Conservation (phyloP, 495 filamentous ascomycete genomes). For the Amniculicola lignicola region DNA sequence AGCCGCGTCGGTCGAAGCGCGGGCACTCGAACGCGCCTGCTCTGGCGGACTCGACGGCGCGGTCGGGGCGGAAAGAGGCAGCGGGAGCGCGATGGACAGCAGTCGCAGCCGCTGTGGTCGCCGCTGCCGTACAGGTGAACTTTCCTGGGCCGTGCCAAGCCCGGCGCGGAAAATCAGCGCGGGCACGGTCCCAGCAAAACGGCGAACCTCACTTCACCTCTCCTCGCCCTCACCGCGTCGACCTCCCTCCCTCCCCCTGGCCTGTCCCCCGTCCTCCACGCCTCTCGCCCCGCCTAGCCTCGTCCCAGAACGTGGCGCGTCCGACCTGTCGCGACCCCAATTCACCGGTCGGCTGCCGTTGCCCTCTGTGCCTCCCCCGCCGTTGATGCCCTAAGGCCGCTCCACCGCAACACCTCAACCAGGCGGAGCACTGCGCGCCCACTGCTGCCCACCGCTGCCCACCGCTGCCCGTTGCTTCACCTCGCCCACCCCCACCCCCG, state of each 20-base stretch:
- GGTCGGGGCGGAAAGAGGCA: too few relatives aligned
- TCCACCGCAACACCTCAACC: conserved; percentile 8
- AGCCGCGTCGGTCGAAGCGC: too few relatives aligned
- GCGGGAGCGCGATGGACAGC: too few relatives aligned
- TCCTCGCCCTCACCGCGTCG: not conserved
- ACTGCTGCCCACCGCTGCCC: not conserved
- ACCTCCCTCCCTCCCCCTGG: conserved; percentile 4
- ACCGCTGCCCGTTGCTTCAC: not conserved
- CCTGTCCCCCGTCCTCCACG: not conserved
- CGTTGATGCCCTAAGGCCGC: conserved; percentile 6
- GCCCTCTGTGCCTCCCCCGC: conserved; percentile 10
- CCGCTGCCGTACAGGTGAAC: not conserved
- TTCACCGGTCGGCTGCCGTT: conserved; percentile 4
- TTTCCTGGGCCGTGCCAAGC: too few relatives aligned
- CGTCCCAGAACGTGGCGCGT: conserved; percentile 4
- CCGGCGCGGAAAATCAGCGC: not conserved
- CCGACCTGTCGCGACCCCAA: not conserved
- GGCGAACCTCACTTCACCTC: not conserved
- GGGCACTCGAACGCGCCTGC: too few relatives aligned
- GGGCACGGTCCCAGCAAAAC: not conserved
- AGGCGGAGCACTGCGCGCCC: conserved; percentile 18
- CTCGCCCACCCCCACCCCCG: not conserved
- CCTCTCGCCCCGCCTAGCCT: conserved; percentile 2
- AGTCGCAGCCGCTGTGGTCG: not conserved
- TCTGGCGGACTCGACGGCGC: too few relatives aligned